Conservation (phyloP, 2,329 filamentous ascomycete genomes). For the Fusarium piperis region DNA sequence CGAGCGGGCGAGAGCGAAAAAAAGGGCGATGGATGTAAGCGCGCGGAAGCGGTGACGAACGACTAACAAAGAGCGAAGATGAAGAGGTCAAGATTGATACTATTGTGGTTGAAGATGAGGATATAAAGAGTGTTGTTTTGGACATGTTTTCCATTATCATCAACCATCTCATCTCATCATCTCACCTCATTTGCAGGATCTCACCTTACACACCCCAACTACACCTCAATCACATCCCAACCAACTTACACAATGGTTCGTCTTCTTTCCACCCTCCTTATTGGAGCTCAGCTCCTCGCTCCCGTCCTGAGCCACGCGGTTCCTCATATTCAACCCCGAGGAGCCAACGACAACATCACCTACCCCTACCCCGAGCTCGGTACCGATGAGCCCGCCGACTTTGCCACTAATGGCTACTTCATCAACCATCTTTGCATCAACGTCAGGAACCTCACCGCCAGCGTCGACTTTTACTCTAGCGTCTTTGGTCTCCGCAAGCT, state of each 20-base stretch:
- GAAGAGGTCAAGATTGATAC: neutral
- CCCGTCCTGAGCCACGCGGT: neutral
- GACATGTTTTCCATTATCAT: neutral
- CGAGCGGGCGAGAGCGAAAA: neutral
- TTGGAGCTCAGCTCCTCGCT: neutral
- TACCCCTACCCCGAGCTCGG: slow-evolving; percentile 10
- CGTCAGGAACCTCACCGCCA: slow-evolving; percentile 44
- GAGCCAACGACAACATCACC: neutral
- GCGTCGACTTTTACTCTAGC: slow-evolving; percentile 47
- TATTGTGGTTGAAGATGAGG: neutral
- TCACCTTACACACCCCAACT: neutral
- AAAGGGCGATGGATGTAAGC: neutral
- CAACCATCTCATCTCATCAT: neutral
- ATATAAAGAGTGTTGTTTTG: neutral
- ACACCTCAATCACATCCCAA: neutral
- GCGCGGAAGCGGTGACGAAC: neutral
- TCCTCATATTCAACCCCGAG: neutral
- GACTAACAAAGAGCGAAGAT: neutral
- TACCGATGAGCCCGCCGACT: slow-evolving; percentile 41
- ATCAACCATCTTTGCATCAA: slow-evolving; percentile 49
- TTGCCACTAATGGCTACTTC: slow-evolving; percentile 47
- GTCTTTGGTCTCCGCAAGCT: slow-evolving; percentile 49
- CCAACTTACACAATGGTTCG: neutral
- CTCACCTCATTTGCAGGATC: neutral
- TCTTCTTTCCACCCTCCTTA: neutral